These are phyloP conservation scores for Tripterygium wilfordii DNA, from an alignment of 177 flowering plant genomes.

Conservation along the genomic window DNA sequence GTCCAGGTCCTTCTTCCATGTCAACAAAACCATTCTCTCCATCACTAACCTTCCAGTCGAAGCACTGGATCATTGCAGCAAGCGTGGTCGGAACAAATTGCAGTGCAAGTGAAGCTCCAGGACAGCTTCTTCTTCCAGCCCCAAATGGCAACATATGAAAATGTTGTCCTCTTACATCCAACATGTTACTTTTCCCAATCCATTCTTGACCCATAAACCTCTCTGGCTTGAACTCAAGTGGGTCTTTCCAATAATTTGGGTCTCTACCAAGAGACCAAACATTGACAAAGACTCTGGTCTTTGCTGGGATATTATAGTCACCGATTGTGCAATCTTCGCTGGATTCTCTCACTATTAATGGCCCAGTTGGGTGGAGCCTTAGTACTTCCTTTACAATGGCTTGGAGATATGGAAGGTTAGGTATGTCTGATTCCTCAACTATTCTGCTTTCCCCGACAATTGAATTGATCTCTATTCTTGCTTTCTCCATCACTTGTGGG, in stretches of 20 bases:
- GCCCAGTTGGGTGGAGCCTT: conserved; percentile 29
- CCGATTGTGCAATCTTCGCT: conserved; percentile 22
- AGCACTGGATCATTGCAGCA: background rate
- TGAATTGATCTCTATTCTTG: conserved; percentile 30
- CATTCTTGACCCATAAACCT: conserved; percentile 20
- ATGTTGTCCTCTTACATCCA: background rate
- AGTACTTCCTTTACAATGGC: conserved; percentile 40
- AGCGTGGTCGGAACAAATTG: background rate
- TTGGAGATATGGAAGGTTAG: conserved; percentile 34
- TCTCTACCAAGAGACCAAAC: conserved; percentile 33
- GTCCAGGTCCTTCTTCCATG: background rate
- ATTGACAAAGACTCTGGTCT: conserved; percentile 26
- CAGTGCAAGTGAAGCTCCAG: background rate
- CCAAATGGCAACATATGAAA: background rate
- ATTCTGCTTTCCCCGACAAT: conserved; percentile 23
- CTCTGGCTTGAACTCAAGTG: conserved; percentile 33
- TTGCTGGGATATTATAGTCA: conserved; percentile 23
- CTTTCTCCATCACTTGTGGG: conserved; percentile 24
- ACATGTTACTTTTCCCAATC: background rate
- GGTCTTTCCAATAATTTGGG: conserved; percentile 32
- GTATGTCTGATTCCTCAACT: conserved; percentile 39
- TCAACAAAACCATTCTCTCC: background rate
- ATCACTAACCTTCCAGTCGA: background rate
- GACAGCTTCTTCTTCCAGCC: background rate
- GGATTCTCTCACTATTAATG: conserved; percentile 25